Evolutionary conservation across 1,139 yeast species (phyloP).

Genomic region (Taphrina communis): DNA sequence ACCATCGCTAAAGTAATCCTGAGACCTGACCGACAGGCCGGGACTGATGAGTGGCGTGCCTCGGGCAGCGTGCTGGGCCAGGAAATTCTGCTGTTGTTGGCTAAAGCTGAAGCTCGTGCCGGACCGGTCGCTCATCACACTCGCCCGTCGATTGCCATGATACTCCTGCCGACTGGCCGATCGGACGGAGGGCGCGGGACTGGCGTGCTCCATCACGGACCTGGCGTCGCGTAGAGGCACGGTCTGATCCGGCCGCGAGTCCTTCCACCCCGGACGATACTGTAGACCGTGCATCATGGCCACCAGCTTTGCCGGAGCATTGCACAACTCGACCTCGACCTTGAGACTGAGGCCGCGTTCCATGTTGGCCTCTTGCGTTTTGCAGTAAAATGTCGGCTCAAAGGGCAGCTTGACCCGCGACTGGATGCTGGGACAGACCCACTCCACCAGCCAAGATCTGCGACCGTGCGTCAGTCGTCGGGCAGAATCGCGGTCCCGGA

Average conservation of each 20-base stretch:
- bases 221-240: slow-evolving; percentile 25
- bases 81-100: slow-evolving; percentile 15
- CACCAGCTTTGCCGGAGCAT: slow-evolving; percentile 12
- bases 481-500: slow-evolving; percentile 19
- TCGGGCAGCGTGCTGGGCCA: slow-evolving; percentile 10
- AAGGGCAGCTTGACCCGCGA: slow-evolving; percentile 27
- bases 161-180: not conserved
- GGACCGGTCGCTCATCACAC: slow-evolving; percentile 16
- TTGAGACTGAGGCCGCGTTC: slow-evolving; percentile 29
- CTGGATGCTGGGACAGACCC: slow-evolving; percentile 22
- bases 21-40: not conserved
- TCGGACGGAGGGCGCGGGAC: slow-evolving; percentile 19
- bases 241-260: slow-evolving; percentile 20
- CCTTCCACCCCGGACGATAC: slow-evolving; percentile 27
- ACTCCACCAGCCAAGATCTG: slow-evolving; percentile 28
- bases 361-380: slow-evolving; percentile 21
- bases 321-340: slow-evolving; percentile 31
- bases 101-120: slow-evolving; percentile 7
- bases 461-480: slow-evolving; percentile 30
- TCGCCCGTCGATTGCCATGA: slow-evolving; percentile 10
- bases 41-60: slow-evolving; percentile 19
- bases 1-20: slow-evolving; percentile 18
- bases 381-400: slow-evolving; percentile 26
- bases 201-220: slow-evolving; percentile 2
- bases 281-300: slow-evolving; percentile 31